These are phyloP conservation scores for Closterium sp. DNA, from an alignment of 139 green algal species.

Conservation along the genomic window DNA sequence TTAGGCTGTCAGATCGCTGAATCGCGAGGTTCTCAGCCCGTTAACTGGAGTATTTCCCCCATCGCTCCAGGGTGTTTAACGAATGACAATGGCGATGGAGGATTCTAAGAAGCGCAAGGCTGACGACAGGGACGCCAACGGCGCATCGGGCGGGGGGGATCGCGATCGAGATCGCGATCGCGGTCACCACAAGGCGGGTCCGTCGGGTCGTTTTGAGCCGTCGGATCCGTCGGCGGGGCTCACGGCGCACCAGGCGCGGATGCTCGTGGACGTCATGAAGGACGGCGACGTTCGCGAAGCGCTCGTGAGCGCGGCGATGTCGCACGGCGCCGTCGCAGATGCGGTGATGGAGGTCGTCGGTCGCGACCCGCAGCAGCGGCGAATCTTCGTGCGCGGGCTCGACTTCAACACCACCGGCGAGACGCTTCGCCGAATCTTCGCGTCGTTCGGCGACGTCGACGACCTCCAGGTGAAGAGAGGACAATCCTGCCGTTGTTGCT, in stretches of 20 bases:
- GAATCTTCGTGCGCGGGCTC: conserved; percentile 12
- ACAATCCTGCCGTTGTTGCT: too few species aligned
- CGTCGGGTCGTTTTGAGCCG: too few species aligned
- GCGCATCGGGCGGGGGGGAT: not conserved
- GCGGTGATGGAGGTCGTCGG: not conserved
- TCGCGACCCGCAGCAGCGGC: not conserved
- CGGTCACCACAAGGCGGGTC: not conserved
- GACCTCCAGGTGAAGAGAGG: not conserved
- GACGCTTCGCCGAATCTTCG: conserved; percentile 3
- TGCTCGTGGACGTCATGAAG: not conserved
- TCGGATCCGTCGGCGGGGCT: not conserved
- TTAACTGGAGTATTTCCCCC: too few species aligned
- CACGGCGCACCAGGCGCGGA: not conserved
- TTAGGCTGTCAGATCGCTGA: too few species aligned
- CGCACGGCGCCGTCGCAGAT: not conserved
- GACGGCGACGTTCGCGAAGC: not conserved
- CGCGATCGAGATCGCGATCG: not conserved
- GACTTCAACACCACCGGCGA: conserved; percentile 13
- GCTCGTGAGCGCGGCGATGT: not conserved
- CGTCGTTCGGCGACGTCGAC: not conserved
- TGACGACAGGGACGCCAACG: not conserved
- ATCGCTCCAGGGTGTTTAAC: too few species aligned
- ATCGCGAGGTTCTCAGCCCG: too few species aligned
- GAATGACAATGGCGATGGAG: not conserved
- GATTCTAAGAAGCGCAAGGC: conserved; percentile 8